phyloP scores from a whole-genome alignment of 257 asterid genomes.

The Anisodus tanguticus region DNA sequence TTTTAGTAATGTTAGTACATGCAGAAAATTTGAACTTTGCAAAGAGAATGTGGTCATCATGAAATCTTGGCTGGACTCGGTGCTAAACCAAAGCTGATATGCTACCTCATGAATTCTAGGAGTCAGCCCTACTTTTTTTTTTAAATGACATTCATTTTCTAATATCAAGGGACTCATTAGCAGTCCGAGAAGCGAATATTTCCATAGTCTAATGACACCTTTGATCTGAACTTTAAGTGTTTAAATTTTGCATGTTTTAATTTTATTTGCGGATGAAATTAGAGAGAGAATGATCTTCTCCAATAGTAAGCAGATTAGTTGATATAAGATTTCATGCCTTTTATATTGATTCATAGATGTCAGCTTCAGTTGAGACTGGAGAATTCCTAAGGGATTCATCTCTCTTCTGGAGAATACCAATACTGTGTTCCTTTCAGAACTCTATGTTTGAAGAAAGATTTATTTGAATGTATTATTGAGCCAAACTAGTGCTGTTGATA shows the following conservation, averaged over 20 bases:
- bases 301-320: background rate
- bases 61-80: background rate
- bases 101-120: background rate
- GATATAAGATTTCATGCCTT: background rate
- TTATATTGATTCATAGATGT: background rate
- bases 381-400: background rate
- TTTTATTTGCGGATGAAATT: background rate
- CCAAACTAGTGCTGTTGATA: conserved; percentile 22
- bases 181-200: background rate
- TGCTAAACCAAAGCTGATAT: background rate
- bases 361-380: background rate
- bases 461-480: background rate
- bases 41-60: no score
- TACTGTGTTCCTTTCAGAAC: background rate
- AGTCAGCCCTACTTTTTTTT: background rate
- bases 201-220: background rate
- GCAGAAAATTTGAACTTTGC: no score
- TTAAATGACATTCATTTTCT: background rate
- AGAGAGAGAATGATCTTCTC: background rate
- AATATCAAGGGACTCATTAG: background rate
- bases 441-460: background rate
- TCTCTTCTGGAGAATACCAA: background rate
- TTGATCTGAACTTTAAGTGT: background rate
- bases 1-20: no score
- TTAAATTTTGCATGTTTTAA: background rate